Base-by-base conservation (phyloP, 495 filamentous ascomycete genomes). In the Mycothermus thermophilus region DNA sequence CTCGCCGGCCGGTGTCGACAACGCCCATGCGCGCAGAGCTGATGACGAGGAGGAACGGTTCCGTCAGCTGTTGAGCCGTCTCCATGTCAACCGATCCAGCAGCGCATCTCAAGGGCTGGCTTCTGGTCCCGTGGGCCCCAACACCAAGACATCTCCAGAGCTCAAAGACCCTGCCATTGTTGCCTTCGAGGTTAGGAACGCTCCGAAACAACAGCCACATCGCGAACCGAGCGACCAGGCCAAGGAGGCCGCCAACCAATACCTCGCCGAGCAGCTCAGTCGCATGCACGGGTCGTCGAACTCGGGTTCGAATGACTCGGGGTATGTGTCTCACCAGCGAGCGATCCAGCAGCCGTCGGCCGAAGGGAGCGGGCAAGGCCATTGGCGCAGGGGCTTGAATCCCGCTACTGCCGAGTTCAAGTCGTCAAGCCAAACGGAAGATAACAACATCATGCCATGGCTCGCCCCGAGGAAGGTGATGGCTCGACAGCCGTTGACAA, bases 341-440 rank as follows among this genome's bases (percentile, higher is more conserved):
- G 0, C 31, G n/a, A n/a, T n/a, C n/a, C n/a, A n/a, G n/a, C n/a
- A n/a, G n/a, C n/a, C n/a, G n/a, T n/a, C n/a, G n/a, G n/a, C n/a
- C n/a, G n/a, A n/a, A n/a, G n/a, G n/a, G n/a, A n/a, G n/a, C n/a
- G n/a, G n/a, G n/a, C n/a, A n/a, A n/a, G n/a, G n/a, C n/a, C n/a
- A n/a, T n/a, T n/a, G n/a, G n/a, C n/a, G n/a, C n/a, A n/a, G n/a
- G 29, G 42, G 29, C 22, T 30, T 56, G 24, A 54, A 56, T 22
- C 53, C 53, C 22, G 35, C 48, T 9, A 48, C 53, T 2, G 43
- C 43, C n/a, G 48, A 56, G 34, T 56, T 56, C 33, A 50, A 36
- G 34, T 43, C 43, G 7, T 30, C 24, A 3, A 21, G n/a, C 4
- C 21, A 19, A 3, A 31, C n/a, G n/a, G n/a, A n/a, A n/a, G n/a